phyloP scores from a whole-genome alignment of 768 basidiomycete species.

The Hygrocybe coccinea region DNA sequence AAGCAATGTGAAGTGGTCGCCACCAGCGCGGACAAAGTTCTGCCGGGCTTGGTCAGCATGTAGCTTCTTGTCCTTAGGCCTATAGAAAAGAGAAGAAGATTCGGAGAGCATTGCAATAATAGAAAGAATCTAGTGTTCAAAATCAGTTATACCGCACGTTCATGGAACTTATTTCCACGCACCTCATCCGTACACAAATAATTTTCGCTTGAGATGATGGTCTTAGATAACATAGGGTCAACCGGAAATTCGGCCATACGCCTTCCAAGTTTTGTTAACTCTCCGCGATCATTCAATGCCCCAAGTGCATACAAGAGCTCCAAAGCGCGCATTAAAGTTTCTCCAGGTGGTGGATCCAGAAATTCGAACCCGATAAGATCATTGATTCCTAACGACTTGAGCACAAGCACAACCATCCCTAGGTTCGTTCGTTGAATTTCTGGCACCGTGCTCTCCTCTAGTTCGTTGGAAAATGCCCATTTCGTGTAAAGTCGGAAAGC shows the following conservation, averaged over 20 bases:
- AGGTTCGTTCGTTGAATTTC: conserved; percentile 99
- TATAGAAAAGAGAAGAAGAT: conserved; percentile 89
- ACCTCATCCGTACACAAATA: conserved; percentile 96
- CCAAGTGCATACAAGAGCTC: conserved; percentile 94
- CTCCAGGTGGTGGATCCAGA: conserved; percentile 95
- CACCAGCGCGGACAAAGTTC: conserved; percentile 92
- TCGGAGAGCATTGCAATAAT: conserved; percentile 98
- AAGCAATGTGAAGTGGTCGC: conserved; percentile 95
- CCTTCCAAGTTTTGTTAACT: conserved; percentile 93
- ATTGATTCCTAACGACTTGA: conserved; percentile 97
- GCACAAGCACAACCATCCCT: conserved; percentile 88
- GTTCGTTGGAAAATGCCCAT: conserved; percentile 94
- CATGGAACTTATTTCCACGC: conserved; percentile 18
- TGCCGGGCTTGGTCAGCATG: conserved; percentile 97
- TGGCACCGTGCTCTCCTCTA: conserved; percentile 95
- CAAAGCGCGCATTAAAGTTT: conserved; percentile 92
- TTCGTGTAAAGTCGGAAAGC: conserved; percentile 98
- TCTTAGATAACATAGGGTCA: conserved; percentile 95
- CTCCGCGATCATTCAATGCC: conserved; percentile 92
- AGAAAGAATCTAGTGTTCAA: conserved; percentile 66
- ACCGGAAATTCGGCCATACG: conserved; percentile 99
- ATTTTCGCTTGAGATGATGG: conserved; percentile 91
- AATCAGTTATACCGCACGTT: neutral
- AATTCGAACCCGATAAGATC: conserved; percentile 98
- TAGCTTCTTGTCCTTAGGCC: conserved; percentile 96